These are phyloP conservation scores for Entomortierella beljakovae DNA, from an alignment of 192 early-diverging fungal species.

Conservation along the genomic window DNA sequence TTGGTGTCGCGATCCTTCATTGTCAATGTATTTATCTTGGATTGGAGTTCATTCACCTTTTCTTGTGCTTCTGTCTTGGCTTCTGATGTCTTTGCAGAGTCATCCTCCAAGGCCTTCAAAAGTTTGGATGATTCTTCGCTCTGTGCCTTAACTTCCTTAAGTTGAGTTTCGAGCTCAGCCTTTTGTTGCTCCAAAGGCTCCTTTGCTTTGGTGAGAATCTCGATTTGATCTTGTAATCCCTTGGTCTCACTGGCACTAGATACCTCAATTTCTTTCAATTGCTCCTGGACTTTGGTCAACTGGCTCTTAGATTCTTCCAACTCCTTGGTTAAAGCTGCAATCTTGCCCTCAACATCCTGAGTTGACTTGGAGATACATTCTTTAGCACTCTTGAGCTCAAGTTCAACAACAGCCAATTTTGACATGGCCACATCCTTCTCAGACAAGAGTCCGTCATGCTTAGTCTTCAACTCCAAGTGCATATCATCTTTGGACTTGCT, in stretches of 20 bases:
- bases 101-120: constrained; percentile 49
- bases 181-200: constrained; percentile 9
- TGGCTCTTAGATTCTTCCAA: constrained; percentile 15
- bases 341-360: constrained; percentile 7
- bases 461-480: constrained; percentile 2
- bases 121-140: constrained; percentile 32
- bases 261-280: constrained; percentile 14
- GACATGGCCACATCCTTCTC: constrained; percentile 24
- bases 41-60: constrained; percentile 54
- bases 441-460: neutral
- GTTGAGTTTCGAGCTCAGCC: constrained; percentile 17
- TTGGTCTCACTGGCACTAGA: constrained; percentile 13
- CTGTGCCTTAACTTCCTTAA: constrained; percentile 26
- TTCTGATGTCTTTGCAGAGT: constrained; percentile 30
- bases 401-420: constrained; percentile 6
- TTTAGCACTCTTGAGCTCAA: constrained; percentile 13
- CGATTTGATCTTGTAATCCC: constrained; percentile 23
- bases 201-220: constrained; percentile 13
- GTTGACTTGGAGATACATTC: constrained; percentile 11
- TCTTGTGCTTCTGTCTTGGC: constrained; percentile 57
- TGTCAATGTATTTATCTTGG: constrained; percentile 34
- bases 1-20: constrained; percentile 58
- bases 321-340: constrained; percentile 27
- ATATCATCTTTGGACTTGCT: constrained; percentile 6
- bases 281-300: constrained; percentile 14